Base-by-base conservation (phyloP, 1,284 basidiomycete genomes). In the Heimioporus retisporus region DNA sequence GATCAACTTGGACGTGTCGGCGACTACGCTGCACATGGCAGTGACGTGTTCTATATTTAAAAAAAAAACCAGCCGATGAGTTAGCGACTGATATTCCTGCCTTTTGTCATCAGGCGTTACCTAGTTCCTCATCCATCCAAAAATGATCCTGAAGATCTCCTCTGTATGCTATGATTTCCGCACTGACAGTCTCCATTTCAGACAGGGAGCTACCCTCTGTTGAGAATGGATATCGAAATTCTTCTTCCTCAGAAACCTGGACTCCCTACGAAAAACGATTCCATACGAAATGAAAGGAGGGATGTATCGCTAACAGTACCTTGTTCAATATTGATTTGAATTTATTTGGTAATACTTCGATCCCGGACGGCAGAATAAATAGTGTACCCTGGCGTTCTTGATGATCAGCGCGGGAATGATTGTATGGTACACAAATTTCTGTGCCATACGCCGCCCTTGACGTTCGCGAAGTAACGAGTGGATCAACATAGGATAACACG, bases 401-500 rank as follows among this genome's bases (percentile, higher is more conserved):
- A 67, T 87, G 85, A 35, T 83, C 81, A 2, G 68, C 19, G 56
- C 83, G 67, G 1, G n/a, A 53, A 2, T 67, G n/a, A 25, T 80
- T 59, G 50, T 79, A 87, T 0, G 21, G 4, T 3, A 66, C 66
- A 11, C 25, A 0, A 31, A 75, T 76, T 15, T 74, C 55, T 0
- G 75, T 66, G 5, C 86, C 86, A 53, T 86, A 86, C 0, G 82
- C 79, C 42, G 74, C 73, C 68, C 74, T 83, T 1, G 86, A 77
- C 14, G 86, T 77, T 18, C 86, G 77, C 0, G 81, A 79, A 5
- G 81, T 78, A 16, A 88, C 86, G 21, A 79, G 79, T 60, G 83
- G 84, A 64, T 87, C 83, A 14, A 87, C 68, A 66, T 84, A 84
- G 69, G 82, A 87, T 2, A 82, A 85, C 15, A 88, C 77, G 1